Conservation (phyloP, 106 monocot species). For the Ottelia alismoides region DNA sequence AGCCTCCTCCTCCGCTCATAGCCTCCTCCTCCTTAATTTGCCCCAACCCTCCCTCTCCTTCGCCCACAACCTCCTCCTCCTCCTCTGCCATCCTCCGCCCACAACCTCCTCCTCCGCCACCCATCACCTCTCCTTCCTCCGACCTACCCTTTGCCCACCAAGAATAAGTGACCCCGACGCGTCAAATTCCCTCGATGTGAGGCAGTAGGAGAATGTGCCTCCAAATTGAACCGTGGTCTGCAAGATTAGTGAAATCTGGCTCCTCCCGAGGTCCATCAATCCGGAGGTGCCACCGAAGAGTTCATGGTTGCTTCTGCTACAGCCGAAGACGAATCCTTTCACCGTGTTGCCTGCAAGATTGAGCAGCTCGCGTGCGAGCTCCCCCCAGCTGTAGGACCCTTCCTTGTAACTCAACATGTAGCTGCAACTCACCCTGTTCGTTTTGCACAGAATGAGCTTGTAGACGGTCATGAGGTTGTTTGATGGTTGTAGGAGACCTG, state of each 20-base stretch:
- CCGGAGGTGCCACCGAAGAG: conserved; percentile 56
- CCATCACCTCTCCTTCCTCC: too few relatives aligned
- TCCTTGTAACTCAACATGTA: conserved; percentile 50
- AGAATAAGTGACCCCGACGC: conserved; percentile 52
- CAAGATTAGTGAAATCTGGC: conserved; percentile 39
- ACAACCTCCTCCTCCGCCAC: too few relatives aligned
- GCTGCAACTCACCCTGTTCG: conserved; percentile 16
- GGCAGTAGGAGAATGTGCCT: conserved; percentile 68
- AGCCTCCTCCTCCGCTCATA: too few relatives aligned
- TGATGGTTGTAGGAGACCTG: too few relatives aligned
- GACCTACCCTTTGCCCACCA: conserved; percentile 32
- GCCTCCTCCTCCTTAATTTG: too few relatives aligned
- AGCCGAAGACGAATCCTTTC: conserved; percentile 44
- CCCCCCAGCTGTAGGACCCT: conserved; percentile 48
- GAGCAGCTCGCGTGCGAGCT: conserved; percentile 29
- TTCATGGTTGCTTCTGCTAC: conserved; percentile 49
- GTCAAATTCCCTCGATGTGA: conserved; percentile 27
- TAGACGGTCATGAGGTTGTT: too few relatives aligned
- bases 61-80: too few relatives aligned
- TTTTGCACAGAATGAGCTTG: too few relatives aligned
- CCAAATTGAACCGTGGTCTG: conserved; percentile 38
- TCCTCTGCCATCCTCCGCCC: too few relatives aligned
- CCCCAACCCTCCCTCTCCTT: too few relatives aligned
- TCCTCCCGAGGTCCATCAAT: conserved; percentile 61
- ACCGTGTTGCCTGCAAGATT: conserved; percentile 22